Evolutionary conservation across 352 stramenopile genomes (phyloP), one percentile per base, ranked within the genome.

Genomic region (Phytophthora sp.): DNA sequence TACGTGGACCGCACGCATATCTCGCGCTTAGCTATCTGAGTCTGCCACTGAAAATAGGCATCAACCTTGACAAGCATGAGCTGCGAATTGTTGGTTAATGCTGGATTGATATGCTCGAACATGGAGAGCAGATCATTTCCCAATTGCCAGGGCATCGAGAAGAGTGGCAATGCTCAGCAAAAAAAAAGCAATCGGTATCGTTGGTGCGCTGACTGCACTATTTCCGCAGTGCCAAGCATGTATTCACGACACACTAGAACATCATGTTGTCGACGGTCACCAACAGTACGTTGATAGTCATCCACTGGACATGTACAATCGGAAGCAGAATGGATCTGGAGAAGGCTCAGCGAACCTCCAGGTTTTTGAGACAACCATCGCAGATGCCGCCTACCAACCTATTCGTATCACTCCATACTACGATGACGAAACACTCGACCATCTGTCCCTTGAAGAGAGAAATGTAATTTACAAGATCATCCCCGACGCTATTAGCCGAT

Each of bases 381-480:
- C 69, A 12, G 32, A 32, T 2, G 37, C 56, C 9, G 43, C 54
- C 1, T 93, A 90, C 54, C 17, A 76, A 26, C 66, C 82, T 1
- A 88, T 93, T 45, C 82, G 84, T 4, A 93, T 93, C 64, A 90
- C 77, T 1, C 72, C 84, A 2, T 87, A 89, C 59, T 91, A 84
- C 43, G 86, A 95, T 62, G 71, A 85, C 26, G 31, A 59, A 0
- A 88, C 72, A 1, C 57, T 95, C 30, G 38, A 74, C 35, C 30
- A 61, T 8, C 44, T 95, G 1, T 58, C 79, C 0, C 13, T 56
- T 4, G 71, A 72, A 5, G 79, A 92, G 38, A 72, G 66, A 31
- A 57, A 56, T 5, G 35, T 90, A 13, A 46, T 95, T 9, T 70
- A 71, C 35, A 76, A 77, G 24, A 79, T 94, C 44, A 77, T 95